A percentile compares a stretch with the other conserved stretches of the same genome.
phyloP scores from a whole-genome alignment of 2,329 filamentous ascomycete species.

The Ceratocystis colombiana region DNA sequence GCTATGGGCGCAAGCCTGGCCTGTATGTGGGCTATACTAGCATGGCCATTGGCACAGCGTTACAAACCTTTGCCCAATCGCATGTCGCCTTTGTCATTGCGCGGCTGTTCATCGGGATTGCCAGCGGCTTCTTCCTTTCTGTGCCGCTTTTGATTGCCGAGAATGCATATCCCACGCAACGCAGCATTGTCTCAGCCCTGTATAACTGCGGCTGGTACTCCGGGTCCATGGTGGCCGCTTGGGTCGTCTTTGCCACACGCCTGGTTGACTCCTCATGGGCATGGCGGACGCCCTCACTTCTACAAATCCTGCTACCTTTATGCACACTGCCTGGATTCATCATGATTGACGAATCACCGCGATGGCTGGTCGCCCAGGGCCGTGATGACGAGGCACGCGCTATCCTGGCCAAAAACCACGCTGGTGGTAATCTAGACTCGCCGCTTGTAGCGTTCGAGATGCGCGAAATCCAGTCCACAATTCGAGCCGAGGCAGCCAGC shows the following conservation, averaged over 20 bases:
- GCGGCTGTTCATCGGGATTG: conserved; percentile 38
- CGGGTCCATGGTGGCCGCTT: conserved; percentile 39
- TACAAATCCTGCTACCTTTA: conserved; percentile 37
- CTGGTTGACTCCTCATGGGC: conserved; percentile 31
- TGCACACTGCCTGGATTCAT: conserved; percentile 32
- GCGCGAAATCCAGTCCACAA: conserved; percentile 48
- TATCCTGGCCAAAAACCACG: conserved; percentile 38
- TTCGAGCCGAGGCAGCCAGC: conserved; percentile 45
- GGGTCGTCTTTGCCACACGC: conserved; percentile 37
- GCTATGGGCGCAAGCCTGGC: conserved; percentile 39
- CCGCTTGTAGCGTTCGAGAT: conserved; percentile 50
- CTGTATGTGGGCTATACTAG: conserved; percentile 38
- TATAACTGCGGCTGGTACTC: conserved; percentile 40
- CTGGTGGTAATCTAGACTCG: conserved; percentile 42
- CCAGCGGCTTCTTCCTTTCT: conserved; percentile 44
- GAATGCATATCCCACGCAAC: conserved; percentile 51
- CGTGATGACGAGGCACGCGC: conserved; percentile 31
- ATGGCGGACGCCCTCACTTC: conserved; percentile 36
- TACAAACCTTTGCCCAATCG: conserved; percentile 32
- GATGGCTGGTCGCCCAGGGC: conserved; percentile 32
- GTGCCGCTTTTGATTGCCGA: conserved; percentile 57
- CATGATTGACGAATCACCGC: conserved; percentile 32
- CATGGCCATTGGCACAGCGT: conserved; percentile 34
- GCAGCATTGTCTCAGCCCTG: conserved; percentile 51
- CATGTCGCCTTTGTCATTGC: conserved; percentile 47